phyloP scores from a whole-genome alignment of 2,329 filamentous ascomycete genomes.

The Tolypocladium sp. region DNA sequence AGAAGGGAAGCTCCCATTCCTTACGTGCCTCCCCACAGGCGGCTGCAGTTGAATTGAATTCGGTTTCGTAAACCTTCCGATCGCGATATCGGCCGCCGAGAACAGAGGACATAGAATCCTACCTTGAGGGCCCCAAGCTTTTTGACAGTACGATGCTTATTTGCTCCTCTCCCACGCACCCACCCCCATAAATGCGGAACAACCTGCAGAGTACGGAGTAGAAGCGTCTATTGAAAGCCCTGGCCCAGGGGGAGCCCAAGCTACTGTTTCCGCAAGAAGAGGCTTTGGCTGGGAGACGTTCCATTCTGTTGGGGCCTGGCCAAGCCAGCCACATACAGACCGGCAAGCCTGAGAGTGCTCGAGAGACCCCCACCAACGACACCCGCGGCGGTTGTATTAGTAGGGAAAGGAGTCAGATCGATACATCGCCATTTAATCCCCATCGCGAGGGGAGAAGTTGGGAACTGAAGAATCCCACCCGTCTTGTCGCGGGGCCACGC shows the following conservation, averaged over 20 bases:
- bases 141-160: background rate
- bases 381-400: background rate
- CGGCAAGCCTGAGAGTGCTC: background rate
- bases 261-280: background rate
- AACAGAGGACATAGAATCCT: background rate
- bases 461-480: background rate
- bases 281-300: background rate
- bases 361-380: background rate
- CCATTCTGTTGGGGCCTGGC: background rate
- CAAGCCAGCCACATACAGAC: background rate
- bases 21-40: background rate
- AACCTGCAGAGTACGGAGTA: background rate
- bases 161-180: background rate
- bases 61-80: background rate
- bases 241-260: background rate
- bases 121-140: background rate
- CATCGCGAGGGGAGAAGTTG: background rate
- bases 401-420: background rate
- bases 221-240: background rate
- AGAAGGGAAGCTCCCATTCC: background rate
- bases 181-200: background rate
- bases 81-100: background rate
- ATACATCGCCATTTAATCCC: background rate
- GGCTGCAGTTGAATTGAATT: background rate
- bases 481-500: background rate